Conservation (phyloP, 768 basidiomycete species). For the Mycena maculata region DNA sequence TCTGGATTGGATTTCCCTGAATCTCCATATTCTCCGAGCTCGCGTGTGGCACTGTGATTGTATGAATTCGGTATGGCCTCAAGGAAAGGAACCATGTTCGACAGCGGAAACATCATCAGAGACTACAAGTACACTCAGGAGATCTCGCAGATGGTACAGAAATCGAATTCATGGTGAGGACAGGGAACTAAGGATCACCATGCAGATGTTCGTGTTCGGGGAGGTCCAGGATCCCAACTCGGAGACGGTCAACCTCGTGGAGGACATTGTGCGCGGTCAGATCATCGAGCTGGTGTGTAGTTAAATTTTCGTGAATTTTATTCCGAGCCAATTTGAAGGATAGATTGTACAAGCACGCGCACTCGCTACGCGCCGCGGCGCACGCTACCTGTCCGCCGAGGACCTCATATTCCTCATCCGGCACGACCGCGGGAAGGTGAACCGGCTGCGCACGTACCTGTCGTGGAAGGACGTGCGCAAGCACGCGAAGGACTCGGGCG, state of each 20-base stretch:
- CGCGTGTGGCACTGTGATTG: neutral
- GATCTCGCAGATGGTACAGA: slow-evolving; percentile 90
- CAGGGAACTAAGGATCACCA: slow-evolving; percentile 7
- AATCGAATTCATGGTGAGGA: neutral
- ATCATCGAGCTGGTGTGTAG: slow-evolving; percentile 83
- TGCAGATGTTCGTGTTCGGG: slow-evolving; percentile 96
- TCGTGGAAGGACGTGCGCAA: slow-evolving; percentile 98
- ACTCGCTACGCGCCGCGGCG: slow-evolving; percentile 83
- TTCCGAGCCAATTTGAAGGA: neutral
- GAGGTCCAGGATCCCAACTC: slow-evolving; percentile 91
- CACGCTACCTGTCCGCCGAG: slow-evolving; percentile 89
- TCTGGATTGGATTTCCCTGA: neutral
- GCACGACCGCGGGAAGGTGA: slow-evolving; percentile 93
- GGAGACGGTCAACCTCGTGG: slow-evolving; percentile 93
- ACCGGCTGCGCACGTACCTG: slow-evolving; percentile 90
- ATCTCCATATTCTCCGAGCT: neutral
- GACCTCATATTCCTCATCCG: slow-evolving; percentile 97
- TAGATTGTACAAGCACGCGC: slow-evolving; percentile 92
- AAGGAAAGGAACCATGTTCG: slow-evolving; percentile 33
- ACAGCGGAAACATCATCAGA: slow-evolving; percentile 41
- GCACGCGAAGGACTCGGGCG: slow-evolving; percentile 91
- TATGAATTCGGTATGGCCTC: slow-evolving; percentile 22
- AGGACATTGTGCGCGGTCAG: slow-evolving; percentile 92
- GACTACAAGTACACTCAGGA: slow-evolving; percentile 93
- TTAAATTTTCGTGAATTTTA: neutral